Percentiles rank a stretch among this genome's conserved stretches.
These are phyloP conservation scores for Euptelea pleiosperma DNA, from an alignment of 164 flowering plant species.

Conservation along the genomic window DNA sequence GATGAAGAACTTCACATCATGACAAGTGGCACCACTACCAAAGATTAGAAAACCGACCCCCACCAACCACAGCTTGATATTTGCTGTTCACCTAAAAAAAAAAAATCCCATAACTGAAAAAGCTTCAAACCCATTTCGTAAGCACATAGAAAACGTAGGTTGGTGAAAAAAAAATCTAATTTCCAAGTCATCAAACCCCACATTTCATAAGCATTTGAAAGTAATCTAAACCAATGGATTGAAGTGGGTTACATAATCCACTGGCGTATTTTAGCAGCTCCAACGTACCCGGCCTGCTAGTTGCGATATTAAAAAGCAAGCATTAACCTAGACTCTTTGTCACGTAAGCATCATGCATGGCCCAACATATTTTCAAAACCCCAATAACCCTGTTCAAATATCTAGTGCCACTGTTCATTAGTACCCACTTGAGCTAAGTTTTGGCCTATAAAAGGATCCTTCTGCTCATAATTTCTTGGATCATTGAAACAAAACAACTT, in stretches of 20 bases:
- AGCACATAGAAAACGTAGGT: too few species aligned
- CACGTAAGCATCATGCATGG: constrained; percentile 9
- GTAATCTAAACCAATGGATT: not conserved
- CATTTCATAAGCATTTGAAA: not conserved
- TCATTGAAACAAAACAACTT: not conserved
- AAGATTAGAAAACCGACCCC: not conserved
- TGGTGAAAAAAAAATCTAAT: too few species aligned
- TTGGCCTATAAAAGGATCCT: constrained; percentile 8
- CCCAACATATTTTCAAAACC: constrained; percentile 3
- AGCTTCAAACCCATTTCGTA: constrained; percentile 2
- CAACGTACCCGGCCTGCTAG: too few species aligned
- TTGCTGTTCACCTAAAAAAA: not conserved
- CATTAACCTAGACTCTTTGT: not conserved
- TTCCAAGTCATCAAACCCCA: too few species aligned
- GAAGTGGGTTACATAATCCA: not conserved
- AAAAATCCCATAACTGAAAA: not conserved
- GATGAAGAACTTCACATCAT: too few species aligned
- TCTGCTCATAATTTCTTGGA: not conserved
- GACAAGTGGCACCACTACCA: too few species aligned
- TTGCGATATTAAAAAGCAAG: not conserved
- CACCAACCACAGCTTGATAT: not conserved
- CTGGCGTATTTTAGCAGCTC: too few species aligned
- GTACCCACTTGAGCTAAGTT: not conserved
- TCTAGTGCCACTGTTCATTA: not conserved
- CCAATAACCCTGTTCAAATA: not conserved